Evolutionary conservation across 306 rosid genomes (phyloP).

Genomic region (Geum urbanum): DNA sequence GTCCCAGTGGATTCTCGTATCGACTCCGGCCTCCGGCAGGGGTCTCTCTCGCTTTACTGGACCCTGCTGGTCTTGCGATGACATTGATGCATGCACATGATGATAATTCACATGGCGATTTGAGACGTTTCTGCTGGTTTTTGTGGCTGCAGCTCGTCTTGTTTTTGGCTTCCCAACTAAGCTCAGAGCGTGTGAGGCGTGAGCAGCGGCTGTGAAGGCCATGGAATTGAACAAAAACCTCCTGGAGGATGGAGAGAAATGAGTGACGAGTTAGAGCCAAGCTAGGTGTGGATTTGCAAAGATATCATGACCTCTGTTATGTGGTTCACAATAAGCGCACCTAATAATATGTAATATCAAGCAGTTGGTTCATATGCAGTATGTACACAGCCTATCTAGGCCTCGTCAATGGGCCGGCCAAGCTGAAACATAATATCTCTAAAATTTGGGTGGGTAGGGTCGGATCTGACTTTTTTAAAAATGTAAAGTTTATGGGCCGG

Average conservation of each 20-base stretch:
- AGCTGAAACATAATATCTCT: too few species aligned
- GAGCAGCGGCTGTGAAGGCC: constrained; percentile 13
- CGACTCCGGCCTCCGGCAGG: constrained; percentile 58
- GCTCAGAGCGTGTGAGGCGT: constrained; percentile 10
- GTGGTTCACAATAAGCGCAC: constrained; percentile 12
- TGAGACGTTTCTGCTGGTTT: neutral
- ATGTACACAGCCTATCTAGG: too few species aligned
- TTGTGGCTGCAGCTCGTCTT: neutral
- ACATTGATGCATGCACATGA: constrained; percentile 30
- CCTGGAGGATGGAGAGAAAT: too few species aligned
- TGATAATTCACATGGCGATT: neutral
- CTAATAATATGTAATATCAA: too few species aligned
- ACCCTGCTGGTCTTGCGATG: constrained; percentile 17
- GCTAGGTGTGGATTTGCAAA: neutral
- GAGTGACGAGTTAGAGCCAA: too few species aligned
- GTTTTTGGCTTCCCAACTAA: constrained; percentile 1
- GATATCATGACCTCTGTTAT: neutral
- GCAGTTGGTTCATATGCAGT: too few species aligned
- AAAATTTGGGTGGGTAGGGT: too few species aligned
- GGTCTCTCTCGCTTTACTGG: constrained; percentile 25
- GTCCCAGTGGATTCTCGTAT: constrained; percentile 85
- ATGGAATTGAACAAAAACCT: neutral
- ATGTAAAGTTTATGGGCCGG: too few species aligned
- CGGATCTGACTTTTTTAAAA: too few species aligned
- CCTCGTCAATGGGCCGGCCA: too few species aligned